Evolutionary conservation across 148 eudicot species (phyloP).

Genomic region (Camellia granthamiana): DNA sequence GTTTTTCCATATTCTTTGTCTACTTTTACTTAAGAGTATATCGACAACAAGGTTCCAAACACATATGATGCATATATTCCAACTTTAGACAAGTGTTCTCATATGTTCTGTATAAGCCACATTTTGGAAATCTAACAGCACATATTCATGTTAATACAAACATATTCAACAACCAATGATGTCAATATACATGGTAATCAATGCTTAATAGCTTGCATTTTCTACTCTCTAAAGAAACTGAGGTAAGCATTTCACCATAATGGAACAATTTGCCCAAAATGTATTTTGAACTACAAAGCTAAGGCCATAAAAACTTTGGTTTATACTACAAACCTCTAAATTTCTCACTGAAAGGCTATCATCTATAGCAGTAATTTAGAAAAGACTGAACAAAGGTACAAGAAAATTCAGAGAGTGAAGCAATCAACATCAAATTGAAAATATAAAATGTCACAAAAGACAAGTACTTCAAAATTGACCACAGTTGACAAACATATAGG

Average conservation of each 20-base stretch:
- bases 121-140: not conserved
- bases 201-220: not conserved
- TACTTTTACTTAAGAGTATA: too few relatives aligned
- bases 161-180: not conserved
- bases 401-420: too few relatives aligned
- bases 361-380: constrained; percentile 57
- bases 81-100: not conserved
- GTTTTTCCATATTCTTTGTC: too few relatives aligned
- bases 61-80: not conserved
- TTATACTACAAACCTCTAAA: constrained; percentile 59
- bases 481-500: too few relatives aligned
- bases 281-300: not conserved
- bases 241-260: not conserved
- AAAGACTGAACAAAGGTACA: too few relatives aligned
- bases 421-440: too few relatives aligned
- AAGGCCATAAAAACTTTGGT: not conserved
- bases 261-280: not conserved
- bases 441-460: too few relatives aligned
- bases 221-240: not conserved
- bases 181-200: not conserved
- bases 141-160: not conserved
- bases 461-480: too few relatives aligned
- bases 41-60: too few relatives aligned
- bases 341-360: constrained; percentile 83
- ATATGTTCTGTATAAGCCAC: not conserved